These are phyloP conservation scores for Heliamphora exappendiculata DNA, from an alignment of 148 eudicot species.

Conservation along the genomic window DNA sequence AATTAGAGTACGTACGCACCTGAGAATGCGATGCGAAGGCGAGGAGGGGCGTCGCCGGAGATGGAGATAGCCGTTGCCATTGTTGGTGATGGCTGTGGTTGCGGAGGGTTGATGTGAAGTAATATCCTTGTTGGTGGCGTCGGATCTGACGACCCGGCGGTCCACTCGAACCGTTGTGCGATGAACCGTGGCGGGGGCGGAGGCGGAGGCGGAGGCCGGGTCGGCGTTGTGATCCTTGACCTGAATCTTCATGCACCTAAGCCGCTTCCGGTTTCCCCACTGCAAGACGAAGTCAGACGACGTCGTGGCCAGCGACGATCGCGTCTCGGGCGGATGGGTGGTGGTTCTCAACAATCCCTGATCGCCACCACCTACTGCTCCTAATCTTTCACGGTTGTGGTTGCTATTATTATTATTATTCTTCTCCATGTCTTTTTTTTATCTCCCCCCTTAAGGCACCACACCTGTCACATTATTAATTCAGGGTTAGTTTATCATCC, in stretches of 20 bases:
- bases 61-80: constrained; percentile 37
- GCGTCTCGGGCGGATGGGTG: constrained; percentile 23
- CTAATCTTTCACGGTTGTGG: constrained; percentile 23
- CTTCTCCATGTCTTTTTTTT: constrained; percentile 22
- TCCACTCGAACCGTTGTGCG: constrained; percentile 46
- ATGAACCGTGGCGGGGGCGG: constrained; percentile 24
- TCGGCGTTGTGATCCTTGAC: constrained; percentile 31
- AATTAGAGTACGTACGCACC: constrained; percentile 28
- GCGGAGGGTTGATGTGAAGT: not conserved
- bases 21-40: constrained; percentile 57
- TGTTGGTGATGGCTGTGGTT: not conserved
- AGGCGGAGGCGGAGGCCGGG: constrained; percentile 22
- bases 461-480: constrained; percentile 24
- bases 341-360: constrained; percentile 26
- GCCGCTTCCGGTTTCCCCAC: constrained; percentile 84
- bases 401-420: constrained; percentile 18
- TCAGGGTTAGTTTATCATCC: constrained; percentile 6
- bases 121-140: constrained; percentile 12
- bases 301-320: constrained; percentile 25
- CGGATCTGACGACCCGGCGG: constrained; percentile 49
- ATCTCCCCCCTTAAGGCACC: not conserved
- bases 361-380: not conserved
- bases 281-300: constrained; percentile 61
- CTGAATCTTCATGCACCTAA: constrained; percentile 80
- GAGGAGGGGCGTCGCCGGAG: constrained; percentile 69